Conservation (phyloP, 2,329 filamentous ascomycete species). For the Colletotrichum sidae region DNA sequence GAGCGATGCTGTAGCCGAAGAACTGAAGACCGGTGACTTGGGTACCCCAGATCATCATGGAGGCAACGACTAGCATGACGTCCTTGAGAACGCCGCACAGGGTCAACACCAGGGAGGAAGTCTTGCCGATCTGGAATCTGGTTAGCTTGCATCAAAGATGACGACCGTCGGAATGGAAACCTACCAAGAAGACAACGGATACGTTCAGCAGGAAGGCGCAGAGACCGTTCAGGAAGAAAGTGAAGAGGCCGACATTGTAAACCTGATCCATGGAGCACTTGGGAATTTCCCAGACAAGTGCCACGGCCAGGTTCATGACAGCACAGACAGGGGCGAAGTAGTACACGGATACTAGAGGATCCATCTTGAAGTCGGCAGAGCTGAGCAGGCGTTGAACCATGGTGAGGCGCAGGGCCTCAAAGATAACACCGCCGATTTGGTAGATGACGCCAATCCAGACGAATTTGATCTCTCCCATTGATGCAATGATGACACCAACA, state of each 20-base stretch:
- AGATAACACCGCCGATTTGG: slow-evolving; percentile 82
- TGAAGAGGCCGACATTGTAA: slow-evolving; percentile 77
- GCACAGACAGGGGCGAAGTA: slow-evolving; percentile 91
- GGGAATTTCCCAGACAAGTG: slow-evolving; percentile 80
- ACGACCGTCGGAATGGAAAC: slow-evolving; percentile 45
- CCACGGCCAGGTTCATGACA: slow-evolving; percentile 81
- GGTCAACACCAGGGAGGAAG: slow-evolving; percentile 86
- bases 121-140: slow-evolving; percentile 82
- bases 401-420: slow-evolving; percentile 85
- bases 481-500: slow-evolving; percentile 92
- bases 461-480: slow-evolving; percentile 95
- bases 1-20: slow-evolving; percentile 85
- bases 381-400: slow-evolving; percentile 87
- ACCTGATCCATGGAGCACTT: slow-evolving; percentile 76
- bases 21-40: slow-evolving; percentile 80
- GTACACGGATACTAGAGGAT: slow-evolving; percentile 88
- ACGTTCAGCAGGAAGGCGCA: slow-evolving; percentile 87
- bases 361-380: slow-evolving; percentile 91
- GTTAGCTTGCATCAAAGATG: not conserved
- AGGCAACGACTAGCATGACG: slow-evolving; percentile 82
- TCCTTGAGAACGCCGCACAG: slow-evolving; percentile 91
- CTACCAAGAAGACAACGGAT: slow-evolving; percentile 86
- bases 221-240: slow-evolving; percentile 80
- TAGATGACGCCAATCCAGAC: slow-evolving; percentile 82
- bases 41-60: slow-evolving; percentile 85